A percentile compares a stretch with the other conserved stretches of the same genome.
Conservation (phyloP, 768 basidiomycete genomes). For the Russula ochroleuca region DNA sequence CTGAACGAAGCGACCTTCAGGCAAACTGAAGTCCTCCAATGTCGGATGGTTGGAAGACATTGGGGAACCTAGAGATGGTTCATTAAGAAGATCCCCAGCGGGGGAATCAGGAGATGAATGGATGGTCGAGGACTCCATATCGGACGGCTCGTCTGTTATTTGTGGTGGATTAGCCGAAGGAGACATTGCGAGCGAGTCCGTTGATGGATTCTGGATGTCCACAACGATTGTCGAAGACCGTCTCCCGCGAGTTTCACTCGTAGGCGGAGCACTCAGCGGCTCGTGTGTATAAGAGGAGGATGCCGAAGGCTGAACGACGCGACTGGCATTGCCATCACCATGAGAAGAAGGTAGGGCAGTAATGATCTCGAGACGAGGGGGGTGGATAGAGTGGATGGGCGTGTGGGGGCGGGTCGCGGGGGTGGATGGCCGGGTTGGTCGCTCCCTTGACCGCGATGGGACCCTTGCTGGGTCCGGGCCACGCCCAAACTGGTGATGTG, state of each 20-base stretch:
- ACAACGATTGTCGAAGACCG: not conserved
- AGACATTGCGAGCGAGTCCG: not conserved
- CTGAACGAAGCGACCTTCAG: not conserved
- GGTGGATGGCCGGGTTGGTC: not conserved
- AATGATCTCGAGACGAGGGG: not conserved
- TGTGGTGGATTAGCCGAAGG: too few species aligned
- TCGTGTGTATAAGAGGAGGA: not conserved
- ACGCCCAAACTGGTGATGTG: conserved; percentile 13
- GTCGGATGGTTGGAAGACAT: not conserved
- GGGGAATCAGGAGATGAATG: not conserved
- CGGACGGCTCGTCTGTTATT: not conserved
- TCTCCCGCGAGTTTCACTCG: not conserved
- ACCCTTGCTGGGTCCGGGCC: not conserved
- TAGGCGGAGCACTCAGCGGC: not conserved
- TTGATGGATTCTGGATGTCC: conserved; percentile 1
- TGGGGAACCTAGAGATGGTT: not conserved
- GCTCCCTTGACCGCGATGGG: not conserved
- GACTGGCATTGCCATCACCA: not conserved
- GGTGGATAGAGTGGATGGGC: not conserved
- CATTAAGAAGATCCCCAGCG: not conserved
- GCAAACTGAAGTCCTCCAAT: not conserved
- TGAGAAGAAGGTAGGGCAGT: not conserved
- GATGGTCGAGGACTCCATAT: not conserved
- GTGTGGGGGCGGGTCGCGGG: not conserved
- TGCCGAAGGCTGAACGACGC: not conserved